phyloP scores from a whole-genome alignment of 1,284 basidiomycete species.

The Pseudozyma thailandica region DNA sequence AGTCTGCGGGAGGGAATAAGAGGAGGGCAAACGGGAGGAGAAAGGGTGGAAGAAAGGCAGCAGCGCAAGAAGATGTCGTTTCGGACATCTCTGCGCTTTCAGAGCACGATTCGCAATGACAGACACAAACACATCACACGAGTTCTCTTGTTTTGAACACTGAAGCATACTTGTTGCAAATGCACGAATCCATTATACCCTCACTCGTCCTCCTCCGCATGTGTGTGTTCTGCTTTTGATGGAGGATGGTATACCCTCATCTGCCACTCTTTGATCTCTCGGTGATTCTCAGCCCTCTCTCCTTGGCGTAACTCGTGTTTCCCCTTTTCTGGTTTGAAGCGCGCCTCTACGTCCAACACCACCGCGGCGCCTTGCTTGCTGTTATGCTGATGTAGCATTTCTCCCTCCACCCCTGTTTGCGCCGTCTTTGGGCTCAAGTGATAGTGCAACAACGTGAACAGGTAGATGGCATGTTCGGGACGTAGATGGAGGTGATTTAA shows the following conservation, averaged over 20 bases:
- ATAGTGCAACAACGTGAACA: background rate
- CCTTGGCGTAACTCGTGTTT: background rate
- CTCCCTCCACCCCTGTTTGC: background rate
- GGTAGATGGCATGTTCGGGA: constrained; percentile 4
- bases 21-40: too few relatives aligned
- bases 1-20: background rate
- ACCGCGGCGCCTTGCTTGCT: too few relatives aligned
- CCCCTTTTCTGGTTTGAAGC: constrained; percentile 11
- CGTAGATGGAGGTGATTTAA: too few relatives aligned
- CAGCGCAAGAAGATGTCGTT: background rate
- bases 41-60: background rate
- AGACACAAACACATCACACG: too few relatives aligned
- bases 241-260: background rate
- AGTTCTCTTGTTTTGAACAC: too few relatives aligned
- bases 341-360: constrained; percentile 11
- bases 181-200: too few relatives aligned
- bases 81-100: background rate
- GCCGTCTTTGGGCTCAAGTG: background rate
- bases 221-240: background rate
- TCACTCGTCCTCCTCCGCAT: background rate
- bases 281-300: constrained; percentile 23
- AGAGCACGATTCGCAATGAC: background rate
- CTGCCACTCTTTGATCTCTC: constrained; percentile 8
- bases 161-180: too few relatives aligned
- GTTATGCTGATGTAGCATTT: background rate